Percentiles rank a stretch among this genome's conserved stretches.
These are phyloP conservation scores for Talaromyces atroroseus DNA, from an alignment of 2,329 filamentous ascomycete species.

Conservation along the genomic window DNA sequence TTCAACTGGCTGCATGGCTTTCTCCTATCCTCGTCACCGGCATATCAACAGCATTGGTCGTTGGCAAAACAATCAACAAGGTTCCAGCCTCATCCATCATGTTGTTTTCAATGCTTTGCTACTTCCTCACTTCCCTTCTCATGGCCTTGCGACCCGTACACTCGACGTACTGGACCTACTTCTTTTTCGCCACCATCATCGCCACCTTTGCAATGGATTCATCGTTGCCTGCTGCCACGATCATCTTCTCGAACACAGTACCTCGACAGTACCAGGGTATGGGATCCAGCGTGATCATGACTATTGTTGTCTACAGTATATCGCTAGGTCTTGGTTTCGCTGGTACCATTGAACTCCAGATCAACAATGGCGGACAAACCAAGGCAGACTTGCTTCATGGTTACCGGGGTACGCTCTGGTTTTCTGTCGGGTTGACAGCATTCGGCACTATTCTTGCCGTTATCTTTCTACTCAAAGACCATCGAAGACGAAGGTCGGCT, in stretches of 20 bases:
- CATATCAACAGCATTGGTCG: conserved; percentile 11
- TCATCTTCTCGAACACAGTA: neutral
- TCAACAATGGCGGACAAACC: neutral
- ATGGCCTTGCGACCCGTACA: conserved; percentile 13
- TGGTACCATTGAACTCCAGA: neutral
- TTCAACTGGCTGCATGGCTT: conserved; percentile 12
- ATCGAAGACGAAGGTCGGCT: no score
- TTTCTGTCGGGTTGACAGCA: no score
- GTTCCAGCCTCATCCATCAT: conserved; percentile 15
- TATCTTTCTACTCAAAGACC: no score
- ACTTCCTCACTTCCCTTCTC: conserved; percentile 12
- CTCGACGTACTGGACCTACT: conserved; percentile 34
- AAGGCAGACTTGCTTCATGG: no score
- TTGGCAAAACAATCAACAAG: conserved; percentile 15
- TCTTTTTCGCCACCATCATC: conserved; percentile 35
- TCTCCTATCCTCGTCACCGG: conserved; percentile 14
- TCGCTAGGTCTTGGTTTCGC: neutral
- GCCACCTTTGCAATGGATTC: conserved; percentile 6
- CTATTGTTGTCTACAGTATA: neutral
- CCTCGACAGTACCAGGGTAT: neutral
- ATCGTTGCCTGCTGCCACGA: neutral
- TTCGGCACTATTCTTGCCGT: no score
- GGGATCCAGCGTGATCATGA: neutral
- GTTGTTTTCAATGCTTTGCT: conserved; percentile 14
- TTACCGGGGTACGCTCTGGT: no score